These are phyloP conservation scores for Tubosaeta brunneosetosa DNA, from an alignment of 768 basidiomycete species.

Conservation along the genomic window DNA sequence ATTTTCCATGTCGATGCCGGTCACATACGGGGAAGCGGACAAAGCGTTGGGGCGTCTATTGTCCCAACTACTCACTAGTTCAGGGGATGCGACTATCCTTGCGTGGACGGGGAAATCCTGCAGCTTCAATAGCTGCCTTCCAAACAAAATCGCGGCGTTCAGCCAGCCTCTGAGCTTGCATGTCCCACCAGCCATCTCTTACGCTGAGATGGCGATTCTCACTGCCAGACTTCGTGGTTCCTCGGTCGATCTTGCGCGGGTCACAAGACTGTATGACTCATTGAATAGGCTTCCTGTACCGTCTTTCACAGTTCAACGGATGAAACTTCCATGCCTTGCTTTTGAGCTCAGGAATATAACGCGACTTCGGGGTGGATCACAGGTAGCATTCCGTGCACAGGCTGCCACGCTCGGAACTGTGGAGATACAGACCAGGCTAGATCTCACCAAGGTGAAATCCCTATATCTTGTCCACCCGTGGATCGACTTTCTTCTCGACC, in stretches of 20 bases:
- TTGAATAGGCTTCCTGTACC: background rate
- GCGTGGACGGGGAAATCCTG: slow-evolving; percentile 3
- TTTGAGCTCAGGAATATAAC: background rate
- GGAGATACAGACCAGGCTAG: too few relatives aligned
- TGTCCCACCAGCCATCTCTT: background rate
- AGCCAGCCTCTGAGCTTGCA: background rate
- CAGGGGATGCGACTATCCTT: slow-evolving; percentile 4
- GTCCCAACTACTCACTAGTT: background rate
- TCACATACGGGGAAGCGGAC: slow-evolving; percentile 3
- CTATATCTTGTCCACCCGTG: too few relatives aligned
- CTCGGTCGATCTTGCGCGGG: background rate
- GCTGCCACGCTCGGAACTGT: too few relatives aligned
- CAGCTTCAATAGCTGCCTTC: background rate
- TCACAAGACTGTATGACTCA: background rate
- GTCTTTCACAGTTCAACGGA: background rate
- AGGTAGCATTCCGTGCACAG: too few relatives aligned
- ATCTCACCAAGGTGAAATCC: too few relatives aligned
- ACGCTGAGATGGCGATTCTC: background rate
- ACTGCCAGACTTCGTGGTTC: background rate
- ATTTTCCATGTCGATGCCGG: background rate
- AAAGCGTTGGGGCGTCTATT: slow-evolving; percentile 3
- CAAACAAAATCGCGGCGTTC: background rate
- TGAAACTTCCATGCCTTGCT: background rate
- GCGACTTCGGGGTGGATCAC: too few relatives aligned
- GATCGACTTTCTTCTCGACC: too few relatives aligned